Base-by-base conservation (phyloP, 352 stramenopile genomes). In the Thalassiosira ordinaria region DNA sequence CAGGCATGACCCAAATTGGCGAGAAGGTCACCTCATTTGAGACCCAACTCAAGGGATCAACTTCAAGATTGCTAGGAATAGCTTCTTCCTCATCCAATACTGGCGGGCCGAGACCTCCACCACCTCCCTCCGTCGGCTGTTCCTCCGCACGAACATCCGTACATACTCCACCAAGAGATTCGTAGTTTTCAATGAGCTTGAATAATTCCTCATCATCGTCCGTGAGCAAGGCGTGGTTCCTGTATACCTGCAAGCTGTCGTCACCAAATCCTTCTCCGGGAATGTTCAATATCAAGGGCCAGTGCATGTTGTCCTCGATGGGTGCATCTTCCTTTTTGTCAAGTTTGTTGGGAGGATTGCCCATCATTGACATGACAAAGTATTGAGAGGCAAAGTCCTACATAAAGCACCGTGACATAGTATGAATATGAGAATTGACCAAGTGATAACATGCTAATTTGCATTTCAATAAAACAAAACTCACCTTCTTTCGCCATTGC, bases 401-500 rank as follows among this genome's bases (percentile, higher is more conserved):
- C n/a, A n/a, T n/a, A n/a, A n/a, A n/a, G n/a, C n/a, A n/a, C n/a
- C n/a, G n/a, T n/a, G n/a, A n/a, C n/a, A n/a, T n/a, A n/a, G n/a
- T n/a, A n/a, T n/a, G n/a, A n/a, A n/a, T n/a, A n/a, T n/a, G n/a
- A n/a, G n/a, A n/a, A n/a, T n/a, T n/a, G n/a, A n/a, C n/a, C n/a
- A n/a, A n/a, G n/a, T n/a, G n/a, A n/a, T n/a, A n/a, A n/a, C n/a
- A n/a, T n/a, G n/a, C n/a, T n/a, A n/a, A n/a, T n/a, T n/a, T n/a
- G n/a, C n/a, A n/a, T n/a, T n/a, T n/a, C n/a, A n/a, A n/a, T n/a
- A n/a, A n/a, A n/a, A n/a, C n/a, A n/a, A n/a, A n/a, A n/a, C n/a
- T n/a, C n/a, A n/a, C 81, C 44, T 82, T 88, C 51, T 88, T 88
- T 9, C 81, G 61, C 81, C 81, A 88, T 46, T 88, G 81, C 44